Base-by-base conservation (phyloP, 2,329 filamentous ascomycete genomes). In the Penicillium janthinellum region DNA sequence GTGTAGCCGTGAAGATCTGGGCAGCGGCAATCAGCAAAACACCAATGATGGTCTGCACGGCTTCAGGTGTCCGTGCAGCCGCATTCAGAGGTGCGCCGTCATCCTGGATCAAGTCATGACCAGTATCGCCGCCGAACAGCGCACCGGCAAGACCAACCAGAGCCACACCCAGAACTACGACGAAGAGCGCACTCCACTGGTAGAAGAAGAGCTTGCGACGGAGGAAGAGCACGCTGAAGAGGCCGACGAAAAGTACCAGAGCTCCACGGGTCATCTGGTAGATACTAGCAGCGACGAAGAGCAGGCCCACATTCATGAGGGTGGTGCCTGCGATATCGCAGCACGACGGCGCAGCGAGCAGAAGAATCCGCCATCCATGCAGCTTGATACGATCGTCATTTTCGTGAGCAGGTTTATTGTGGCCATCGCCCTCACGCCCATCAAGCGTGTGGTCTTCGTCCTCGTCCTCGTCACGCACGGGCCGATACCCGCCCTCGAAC, bases 241-340 rank as follows among this genome's bases (percentile, higher is more conserved):
- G 80, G 0, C 95, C 95, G 20, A 99, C 95, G 69, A 99, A 99
- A 6, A 99, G 83, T 3, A 99, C 94, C 44, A 99, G 83, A 0
- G 95, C 95, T 8, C 95, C 95, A 60, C 95, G 84, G 1, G 94
- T 98, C 95, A 99, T 99, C 79, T 99, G 95, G 78, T 97, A 99
- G 71, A 99, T 97, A 61, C 91, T 96, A 1, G 95, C 92, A 12
- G 91, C 95, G 25, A 98, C 93, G 73, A 98, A 93, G 51, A 98
- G 83, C 66, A 99, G 83, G 3, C 95, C 95, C 4, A 92, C 90
- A 72, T 99, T 99, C 93, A 99, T 98, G 57, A 98, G 84, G 4
- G 95, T 99, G 4, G 95, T 99, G 50, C 92, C 95, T 25, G 90
- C 87, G 65, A 98, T 96, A 74, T 99, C 95, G 78, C 93, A 97